Percentiles rank a stretch among this genome's conserved stretches.
Conservation (phyloP, 2,329 filamentous ascomycete genomes). For the Paecilomyces dactylethromorphus region DNA sequence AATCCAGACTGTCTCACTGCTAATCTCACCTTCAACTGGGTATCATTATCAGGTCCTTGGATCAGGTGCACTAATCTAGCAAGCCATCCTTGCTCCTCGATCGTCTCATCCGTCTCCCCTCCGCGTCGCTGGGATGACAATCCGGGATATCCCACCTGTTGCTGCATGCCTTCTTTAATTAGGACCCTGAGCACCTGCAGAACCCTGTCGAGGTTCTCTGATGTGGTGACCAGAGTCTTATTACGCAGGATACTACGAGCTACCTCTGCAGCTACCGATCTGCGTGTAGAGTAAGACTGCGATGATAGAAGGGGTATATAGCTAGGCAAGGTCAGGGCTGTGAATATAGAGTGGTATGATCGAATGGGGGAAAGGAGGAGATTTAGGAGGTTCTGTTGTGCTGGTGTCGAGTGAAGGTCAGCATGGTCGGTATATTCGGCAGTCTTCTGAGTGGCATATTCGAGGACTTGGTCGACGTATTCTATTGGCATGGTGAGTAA, state of each 20-base stretch:
- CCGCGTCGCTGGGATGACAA: conserved; percentile 66
- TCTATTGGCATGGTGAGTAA: conserved; percentile 43
- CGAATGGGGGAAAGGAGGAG: conserved; percentile 87
- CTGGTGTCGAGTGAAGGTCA: conserved; percentile 81
- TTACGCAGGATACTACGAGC: conserved; percentile 76
- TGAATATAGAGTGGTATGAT: conserved; percentile 89
- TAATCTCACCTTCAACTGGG: conserved; percentile 67
- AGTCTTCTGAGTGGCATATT: conserved; percentile 81
- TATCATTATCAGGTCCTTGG: conserved; percentile 77
- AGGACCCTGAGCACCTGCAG: conserved; percentile 83
- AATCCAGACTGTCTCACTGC: background rate
- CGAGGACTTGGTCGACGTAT: conserved; percentile 89
- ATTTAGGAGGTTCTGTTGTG: conserved; percentile 82
- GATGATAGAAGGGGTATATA: conserved; percentile 85
- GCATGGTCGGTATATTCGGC: conserved; percentile 86
- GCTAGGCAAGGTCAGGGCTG: conserved; percentile 84
- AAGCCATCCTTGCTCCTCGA: conserved; percentile 97
- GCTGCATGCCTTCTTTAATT: conserved; percentile 85
- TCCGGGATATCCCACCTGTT: conserved; percentile 76
- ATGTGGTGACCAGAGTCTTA: conserved; percentile 69
- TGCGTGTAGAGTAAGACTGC: conserved; percentile 85
- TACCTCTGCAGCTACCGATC: conserved; percentile 86
- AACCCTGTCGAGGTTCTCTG: conserved; percentile 78
- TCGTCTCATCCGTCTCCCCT: conserved; percentile 88
- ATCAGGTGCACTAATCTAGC: conserved; percentile 88